Conservation (phyloP, 2,329 filamentous ascomycete genomes). For the Cladosporium cucumerinum region DNA sequence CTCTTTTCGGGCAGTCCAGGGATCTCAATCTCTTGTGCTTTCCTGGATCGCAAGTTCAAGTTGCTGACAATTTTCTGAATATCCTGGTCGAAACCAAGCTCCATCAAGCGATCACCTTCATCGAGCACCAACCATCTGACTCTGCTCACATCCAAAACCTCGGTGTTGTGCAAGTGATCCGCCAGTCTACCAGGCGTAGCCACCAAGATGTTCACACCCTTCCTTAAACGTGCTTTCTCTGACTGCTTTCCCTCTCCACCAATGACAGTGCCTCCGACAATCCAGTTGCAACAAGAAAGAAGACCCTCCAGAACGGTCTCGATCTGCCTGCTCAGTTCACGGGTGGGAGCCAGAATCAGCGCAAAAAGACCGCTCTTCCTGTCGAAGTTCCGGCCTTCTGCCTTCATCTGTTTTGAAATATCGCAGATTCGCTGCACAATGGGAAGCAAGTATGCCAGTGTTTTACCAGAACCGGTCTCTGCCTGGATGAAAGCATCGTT, state of each 20-base stretch:
- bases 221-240: constrained; percentile 89
- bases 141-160: constrained; percentile 80
- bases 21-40: constrained; percentile 58
- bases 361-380: constrained; percentile 88
- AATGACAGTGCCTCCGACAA: constrained; percentile 83
- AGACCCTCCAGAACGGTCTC: constrained; percentile 80
- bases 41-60: constrained; percentile 64
- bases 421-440: constrained; percentile 84
- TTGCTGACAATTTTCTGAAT: constrained; percentile 81
- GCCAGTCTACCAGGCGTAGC: constrained; percentile 88
- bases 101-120: constrained; percentile 97
- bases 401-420: constrained; percentile 56
- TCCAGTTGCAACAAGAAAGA: constrained; percentile 85
- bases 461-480: constrained; percentile 96
- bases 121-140: constrained; percentile 93
- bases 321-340: constrained; percentile 93
- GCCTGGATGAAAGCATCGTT: constrained; percentile 94
- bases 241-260: constrained; percentile 71
- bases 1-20: constrained; percentile 69
- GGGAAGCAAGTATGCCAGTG: constrained; percentile 88
- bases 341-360: constrained; percentile 87
- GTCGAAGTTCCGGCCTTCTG: constrained; percentile 55
- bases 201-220: constrained; percentile 92
- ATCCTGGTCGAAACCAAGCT: constrained; percentile 93
- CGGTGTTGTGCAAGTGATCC: constrained; percentile 90